A percentile compares a stretch with the other conserved stretches of the same genome.
phyloP scores from a whole-genome alignment of 257 asterid species.

The Fraxinus quadrangulata region DNA sequence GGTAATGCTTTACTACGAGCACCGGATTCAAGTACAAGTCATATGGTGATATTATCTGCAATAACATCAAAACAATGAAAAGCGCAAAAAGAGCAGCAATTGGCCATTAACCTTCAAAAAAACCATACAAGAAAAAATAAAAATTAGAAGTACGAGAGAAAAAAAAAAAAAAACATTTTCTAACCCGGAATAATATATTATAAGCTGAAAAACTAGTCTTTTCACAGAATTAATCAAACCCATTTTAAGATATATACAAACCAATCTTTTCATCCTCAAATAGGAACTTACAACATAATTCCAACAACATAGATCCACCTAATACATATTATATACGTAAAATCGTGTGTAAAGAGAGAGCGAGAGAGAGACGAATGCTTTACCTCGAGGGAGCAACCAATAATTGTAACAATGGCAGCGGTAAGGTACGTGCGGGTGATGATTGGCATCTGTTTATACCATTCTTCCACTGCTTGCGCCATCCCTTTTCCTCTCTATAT shows the following conservation, averaged over 20 bases:
- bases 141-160: too few species aligned
- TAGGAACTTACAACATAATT: neutral
- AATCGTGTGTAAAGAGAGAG: neutral
- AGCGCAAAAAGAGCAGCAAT: neutral
- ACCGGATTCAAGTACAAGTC: slow-evolving; percentile 88
- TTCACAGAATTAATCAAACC: neutral
- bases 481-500: slow-evolving; percentile 31
- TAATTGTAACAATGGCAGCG: slow-evolving; percentile 91
- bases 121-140: too few species aligned
- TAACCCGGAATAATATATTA: neutral
- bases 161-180: too few species aligned
- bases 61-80: neutral
- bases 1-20: slow-evolving; percentile 85
- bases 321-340: neutral
- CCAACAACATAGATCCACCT: neutral
- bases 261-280: neutral
- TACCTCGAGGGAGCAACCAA: slow-evolving; percentile 97
- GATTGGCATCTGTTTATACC: slow-evolving; percentile 99
- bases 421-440: slow-evolving; percentile 96
- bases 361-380: neutral
- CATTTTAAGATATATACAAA: neutral
- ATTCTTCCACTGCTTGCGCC: slow-evolving; percentile 99
- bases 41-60: slow-evolving; percentile 97
- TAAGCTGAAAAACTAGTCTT: neutral
- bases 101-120: neutral